These are phyloP conservation scores for Parietaria judaica DNA, from an alignment of 306 rosid species.

Conservation along the genomic window DNA sequence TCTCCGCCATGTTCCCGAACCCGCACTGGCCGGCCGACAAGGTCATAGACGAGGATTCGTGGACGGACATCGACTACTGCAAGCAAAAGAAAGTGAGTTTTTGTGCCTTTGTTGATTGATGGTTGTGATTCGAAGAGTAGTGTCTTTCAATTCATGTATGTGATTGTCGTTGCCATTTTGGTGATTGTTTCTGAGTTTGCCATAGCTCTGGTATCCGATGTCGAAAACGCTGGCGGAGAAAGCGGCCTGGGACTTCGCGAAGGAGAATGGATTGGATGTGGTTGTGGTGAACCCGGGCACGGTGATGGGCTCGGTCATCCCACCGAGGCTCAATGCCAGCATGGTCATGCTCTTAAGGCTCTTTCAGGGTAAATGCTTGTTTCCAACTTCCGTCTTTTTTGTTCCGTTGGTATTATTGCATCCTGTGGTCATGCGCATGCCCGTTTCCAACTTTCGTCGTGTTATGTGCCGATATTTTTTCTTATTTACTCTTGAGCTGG, in stretches of 20 bases:
- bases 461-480: too few species aligned
- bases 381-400: background rate
- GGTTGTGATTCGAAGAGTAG: background rate
- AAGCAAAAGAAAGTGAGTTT: conserved; percentile 49
- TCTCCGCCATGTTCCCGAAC: conserved; percentile 63
- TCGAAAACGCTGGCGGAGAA: conserved; percentile 86
- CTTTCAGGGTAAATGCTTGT: conserved; percentile 50
- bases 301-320: conserved; percentile 70
- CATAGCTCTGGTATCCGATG: conserved; percentile 81
- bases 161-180: background rate
- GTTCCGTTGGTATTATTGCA: too few species aligned
- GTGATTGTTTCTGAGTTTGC: conserved; percentile 12
- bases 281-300: conserved; percentile 92
- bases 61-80: conserved; percentile 81
- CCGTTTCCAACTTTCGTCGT: too few species aligned
- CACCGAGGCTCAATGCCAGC: conserved; percentile 77
- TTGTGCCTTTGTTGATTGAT: background rate
- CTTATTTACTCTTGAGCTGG: too few species aligned
- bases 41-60: conserved; percentile 56
- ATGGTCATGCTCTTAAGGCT: conserved; percentile 71
- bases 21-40: conserved; percentile 67
- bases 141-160: too few species aligned
- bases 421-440: too few species aligned
- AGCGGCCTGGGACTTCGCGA: conserved; percentile 76
- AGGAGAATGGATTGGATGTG: conserved; percentile 74